A percentile compares a stretch with the other conserved stretches of the same genome.
Evolutionary conservation across 1,284 basidiomycete species (phyloP).

Genomic region (Volvariella volvacea): DNA sequence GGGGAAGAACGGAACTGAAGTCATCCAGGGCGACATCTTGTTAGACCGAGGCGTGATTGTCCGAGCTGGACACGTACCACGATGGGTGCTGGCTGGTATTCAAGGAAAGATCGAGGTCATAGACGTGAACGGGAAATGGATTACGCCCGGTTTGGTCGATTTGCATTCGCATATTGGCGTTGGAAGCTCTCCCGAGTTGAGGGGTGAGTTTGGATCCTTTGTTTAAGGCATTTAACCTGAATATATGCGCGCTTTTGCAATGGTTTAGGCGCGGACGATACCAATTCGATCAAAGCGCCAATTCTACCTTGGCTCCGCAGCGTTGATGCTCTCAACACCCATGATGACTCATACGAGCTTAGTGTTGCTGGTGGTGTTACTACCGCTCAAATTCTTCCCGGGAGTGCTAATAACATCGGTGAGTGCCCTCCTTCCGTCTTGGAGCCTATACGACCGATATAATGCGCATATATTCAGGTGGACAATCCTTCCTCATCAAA

Average conservation of each 20-base stretch:
- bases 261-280: conserved; percentile 19
- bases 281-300: conserved; percentile 35
- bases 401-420: conserved; percentile 31
- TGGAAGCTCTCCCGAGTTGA: conserved; percentile 37
- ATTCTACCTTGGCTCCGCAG: conserved; percentile 35
- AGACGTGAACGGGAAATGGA: conserved; percentile 40
- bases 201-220: conserved; percentile 22
- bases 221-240: no score
- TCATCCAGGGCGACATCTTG: conserved; percentile 52
- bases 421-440: not conserved
- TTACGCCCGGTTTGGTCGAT: conserved; percentile 52
- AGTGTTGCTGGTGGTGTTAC: conserved; percentile 28
- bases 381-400: conserved; percentile 27
- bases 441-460: not conserved
- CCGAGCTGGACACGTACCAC: conserved; percentile 32
- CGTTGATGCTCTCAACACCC: conserved; percentile 30
- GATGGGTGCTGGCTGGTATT: conserved; percentile 13
- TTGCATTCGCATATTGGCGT: conserved; percentile 68
- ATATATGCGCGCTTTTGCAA: conserved; percentile 15
- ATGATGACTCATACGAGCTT: conserved; percentile 26
- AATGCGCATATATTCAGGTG: conserved; percentile 21
- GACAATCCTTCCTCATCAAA: conserved; percentile 56
- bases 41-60: conserved; percentile 49
- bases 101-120: conserved; percentile 17
- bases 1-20: conserved; percentile 47